Evolutionary conservation across 2,329 filamentous ascomycete genomes (phyloP).

Genomic region (Ambrosiella beaveri): DNA sequence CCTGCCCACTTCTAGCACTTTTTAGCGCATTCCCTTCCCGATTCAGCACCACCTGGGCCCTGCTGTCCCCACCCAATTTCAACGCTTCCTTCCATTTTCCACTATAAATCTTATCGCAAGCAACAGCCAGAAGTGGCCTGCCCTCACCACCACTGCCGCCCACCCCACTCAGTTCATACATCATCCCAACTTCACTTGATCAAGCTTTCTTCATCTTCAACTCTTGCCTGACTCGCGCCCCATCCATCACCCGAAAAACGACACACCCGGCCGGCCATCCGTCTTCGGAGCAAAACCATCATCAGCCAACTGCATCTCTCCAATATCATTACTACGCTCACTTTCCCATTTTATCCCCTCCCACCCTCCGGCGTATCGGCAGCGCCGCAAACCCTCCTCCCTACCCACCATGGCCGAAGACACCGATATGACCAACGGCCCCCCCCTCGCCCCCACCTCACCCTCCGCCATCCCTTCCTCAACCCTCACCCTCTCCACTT

Average conservation of each 20-base stretch:
- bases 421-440: conserved; percentile 9
- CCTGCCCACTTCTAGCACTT: too few relatives aligned
- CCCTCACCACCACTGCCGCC: background rate
- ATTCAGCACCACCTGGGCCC: too few relatives aligned
- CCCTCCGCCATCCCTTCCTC: conserved; percentile 20
- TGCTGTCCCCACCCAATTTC: too few relatives aligned
- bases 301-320: background rate
- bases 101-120: conserved; percentile 5
- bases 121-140: background rate
- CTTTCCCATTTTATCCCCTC: background rate
- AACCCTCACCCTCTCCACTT: conserved; percentile 24
- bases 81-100: too few relatives aligned
- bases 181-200: conserved; percentile 3
- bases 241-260: background rate
- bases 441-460: background rate
- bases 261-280: background rate
- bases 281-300: background rate
- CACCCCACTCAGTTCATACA: background rate
- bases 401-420: conserved; percentile 10
- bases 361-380: background rate
- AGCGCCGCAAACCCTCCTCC: background rate
- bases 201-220: background rate
- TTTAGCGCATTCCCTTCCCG: too few relatives aligned
- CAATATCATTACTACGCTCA: background rate
- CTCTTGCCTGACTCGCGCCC: background rate